Conservation (phyloP, 805 yeast species). For the Nakazawaea holstii region DNA sequence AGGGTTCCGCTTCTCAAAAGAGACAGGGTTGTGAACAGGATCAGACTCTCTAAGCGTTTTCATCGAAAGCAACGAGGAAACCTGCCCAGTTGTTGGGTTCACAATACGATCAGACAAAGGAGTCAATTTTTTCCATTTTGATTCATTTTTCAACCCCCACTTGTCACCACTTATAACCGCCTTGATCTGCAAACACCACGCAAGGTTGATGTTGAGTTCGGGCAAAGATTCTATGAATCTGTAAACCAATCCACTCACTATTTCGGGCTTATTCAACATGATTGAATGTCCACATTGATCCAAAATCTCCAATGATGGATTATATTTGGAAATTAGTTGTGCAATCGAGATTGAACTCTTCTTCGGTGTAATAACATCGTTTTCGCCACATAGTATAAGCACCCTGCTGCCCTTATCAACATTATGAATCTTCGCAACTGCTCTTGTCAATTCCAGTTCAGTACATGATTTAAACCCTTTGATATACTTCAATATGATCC, state of each 20-base stretch:
- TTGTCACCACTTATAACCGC: constrained; percentile 63
- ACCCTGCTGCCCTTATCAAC: constrained; percentile 34
- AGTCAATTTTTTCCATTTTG: constrained; percentile 58
- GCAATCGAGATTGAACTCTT: constrained; percentile 26
- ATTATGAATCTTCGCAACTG: constrained; percentile 31
- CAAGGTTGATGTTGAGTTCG: constrained; percentile 54
- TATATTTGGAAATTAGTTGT: constrained; percentile 23
- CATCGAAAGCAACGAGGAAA: constrained; percentile 59
- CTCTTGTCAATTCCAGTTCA: constrained; percentile 36
- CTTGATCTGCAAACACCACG: constrained; percentile 65
- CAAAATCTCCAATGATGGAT: constrained; percentile 31
- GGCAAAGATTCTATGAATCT: constrained; percentile 46
- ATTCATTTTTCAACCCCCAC: constrained; percentile 76
- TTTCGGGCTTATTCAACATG: constrained; percentile 58
- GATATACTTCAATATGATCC: constrained; percentile 47
- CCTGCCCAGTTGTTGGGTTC: constrained; percentile 24
- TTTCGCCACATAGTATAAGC: constrained; percentile 52
- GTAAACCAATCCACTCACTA: constrained; percentile 54
- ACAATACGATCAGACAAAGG: constrained; percentile 42
- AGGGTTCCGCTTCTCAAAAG: constrained; percentile 44
- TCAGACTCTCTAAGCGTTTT: constrained; percentile 69
- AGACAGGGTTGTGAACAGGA: constrained; percentile 48
- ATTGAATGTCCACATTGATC: constrained; percentile 61
- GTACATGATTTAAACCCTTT: constrained; percentile 42
- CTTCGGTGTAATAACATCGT: constrained; percentile 53